Base-by-base conservation (phyloP, 2,329 filamentous ascomycete genomes). In the Aspergillus hiratsukae region DNA sequence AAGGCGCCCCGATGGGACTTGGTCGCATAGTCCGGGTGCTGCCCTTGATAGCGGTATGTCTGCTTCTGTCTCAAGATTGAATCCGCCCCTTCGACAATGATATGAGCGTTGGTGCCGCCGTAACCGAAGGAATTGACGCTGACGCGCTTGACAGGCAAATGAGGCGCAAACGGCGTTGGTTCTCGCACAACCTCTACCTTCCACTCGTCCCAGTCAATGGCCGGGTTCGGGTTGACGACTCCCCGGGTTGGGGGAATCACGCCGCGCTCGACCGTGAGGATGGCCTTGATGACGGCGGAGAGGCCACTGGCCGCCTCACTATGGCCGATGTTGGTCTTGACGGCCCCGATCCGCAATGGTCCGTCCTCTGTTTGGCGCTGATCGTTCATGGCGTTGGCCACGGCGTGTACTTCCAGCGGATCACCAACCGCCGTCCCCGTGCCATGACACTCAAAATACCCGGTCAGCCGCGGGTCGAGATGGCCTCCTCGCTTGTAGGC, bases 71-170 rank as follows among this genome's bases (percentile, higher is more conserved):
- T 37, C 8, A 37, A 17, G 9, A 37, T 9, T 9, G 31, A 37
- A 17, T 37, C 31, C 11, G 37, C 37, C 1, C 27, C 60, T 53
- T 72, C 71, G 2, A 80, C 57, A 17, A 80, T 74, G 2, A 69
- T 66, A 56, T 80, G 78, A 0, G 71, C 73, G 57, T 79, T 80
- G 4, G 74, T 72, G 41, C 78, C 78, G 19, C 78, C 77, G 28
- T 75, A 78, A 1, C 78, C 78, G 55, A 79, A 79, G 1, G 70
- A 74, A 57, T 75, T 76, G 49, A 78, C 66, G 53, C 72, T 71
- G 23, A 63, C 66, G 49, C 66, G 57, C n/a, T 59, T 51, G 8
- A 51, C 40, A 25, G 50, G 48, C 11, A 48, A 46, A 21, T 17
- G 19, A 11, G 58, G 55, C 58, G 59, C 62, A 25, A 35, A n/a